These are phyloP conservation scores for Lanmaoa pseudosensibilis DNA, from an alignment of 768 basidiomycete species.

Conservation along the genomic window DNA sequence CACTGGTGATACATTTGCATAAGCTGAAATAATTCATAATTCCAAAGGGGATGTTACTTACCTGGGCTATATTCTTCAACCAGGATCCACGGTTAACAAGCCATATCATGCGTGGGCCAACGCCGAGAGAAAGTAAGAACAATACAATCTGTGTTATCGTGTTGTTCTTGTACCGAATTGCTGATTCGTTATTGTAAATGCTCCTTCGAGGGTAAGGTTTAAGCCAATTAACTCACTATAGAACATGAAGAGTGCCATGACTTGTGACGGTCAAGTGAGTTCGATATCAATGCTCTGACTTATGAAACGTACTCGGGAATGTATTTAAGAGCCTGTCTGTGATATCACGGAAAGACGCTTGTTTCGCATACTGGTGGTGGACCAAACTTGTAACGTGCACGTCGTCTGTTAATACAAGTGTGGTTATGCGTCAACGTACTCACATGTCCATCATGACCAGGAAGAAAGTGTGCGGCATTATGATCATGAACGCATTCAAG, in stretches of 20 bases:
- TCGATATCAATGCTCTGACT: not conserved
- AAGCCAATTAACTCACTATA: conserved; percentile 23
- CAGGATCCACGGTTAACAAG: conserved; percentile 69
- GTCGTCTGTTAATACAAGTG: not conserved
- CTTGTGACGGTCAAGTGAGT: conserved; percentile 37
- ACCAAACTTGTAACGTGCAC: conserved; percentile 51
- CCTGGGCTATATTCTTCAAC: conserved; percentile 74
- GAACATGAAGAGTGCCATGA: conserved; percentile 65
- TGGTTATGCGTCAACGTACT: conserved; percentile 28
- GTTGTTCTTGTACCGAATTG: conserved; percentile 61
- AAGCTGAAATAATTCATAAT: not conserved
- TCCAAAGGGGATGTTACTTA: conserved; percentile 24
- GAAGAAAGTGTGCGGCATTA: conserved; percentile 75
- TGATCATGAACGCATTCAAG: conserved; percentile 59
- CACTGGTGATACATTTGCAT: conserved; percentile 42
- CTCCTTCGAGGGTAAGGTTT: not conserved
- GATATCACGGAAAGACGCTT: conserved; percentile 48
- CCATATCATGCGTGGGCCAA: conserved; percentile 69
- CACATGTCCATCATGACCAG: conserved; percentile 85
- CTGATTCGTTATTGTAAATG: conserved; percentile 29
- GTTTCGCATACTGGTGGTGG: conserved; percentile 74
- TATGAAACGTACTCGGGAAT: conserved; percentile 63
- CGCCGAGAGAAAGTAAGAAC: conserved; percentile 55
- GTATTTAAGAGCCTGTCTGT: conserved; percentile 60
- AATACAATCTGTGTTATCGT: conserved; percentile 54